Conservation (phyloP, 2,329 filamentous ascomycete species). For the Aspergillus sp. region DNA sequence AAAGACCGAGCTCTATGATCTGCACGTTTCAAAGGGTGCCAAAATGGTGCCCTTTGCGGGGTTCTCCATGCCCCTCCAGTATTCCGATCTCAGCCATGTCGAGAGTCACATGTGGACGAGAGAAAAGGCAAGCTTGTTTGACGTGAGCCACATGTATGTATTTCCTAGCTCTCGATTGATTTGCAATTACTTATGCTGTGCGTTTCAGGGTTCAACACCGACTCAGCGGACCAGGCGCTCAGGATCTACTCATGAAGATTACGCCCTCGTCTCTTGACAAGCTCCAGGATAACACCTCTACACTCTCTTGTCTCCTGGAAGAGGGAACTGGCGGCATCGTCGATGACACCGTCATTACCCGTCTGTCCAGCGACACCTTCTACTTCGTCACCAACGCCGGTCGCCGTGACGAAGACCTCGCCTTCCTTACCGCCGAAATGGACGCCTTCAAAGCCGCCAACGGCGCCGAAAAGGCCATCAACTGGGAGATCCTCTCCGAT, state of each 20-base stretch:
- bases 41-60: slow-evolving; percentile 98
- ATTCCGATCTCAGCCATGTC: slow-evolving; percentile 71
- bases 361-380: slow-evolving; percentile 71
- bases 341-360: slow-evolving; percentile 89
- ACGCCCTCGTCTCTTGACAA: slow-evolving; percentile 72
- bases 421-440: slow-evolving; percentile 72
- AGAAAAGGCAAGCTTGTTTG: slow-evolving; percentile 84
- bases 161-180: background rate
- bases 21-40: slow-evolving; percentile 74
- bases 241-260: slow-evolving; percentile 77
- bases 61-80: slow-evolving; percentile 90
- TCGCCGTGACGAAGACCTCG: slow-evolving; percentile 83
- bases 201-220: slow-evolving; percentile 69
- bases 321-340: slow-evolving; percentile 83
- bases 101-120: slow-evolving; percentile 91
- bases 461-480: slow-evolving; percentile 52
- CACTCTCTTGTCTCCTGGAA: slow-evolving; percentile 80
- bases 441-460: slow-evolving; percentile 57
- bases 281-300: slow-evolving; percentile 68
- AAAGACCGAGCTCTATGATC: slow-evolving; percentile 71
- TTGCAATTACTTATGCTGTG: background rate
- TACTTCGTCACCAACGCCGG: slow-evolving; percentile 96
- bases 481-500: slow-evolving; percentile 69
- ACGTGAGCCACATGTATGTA: slow-evolving; percentile 89
- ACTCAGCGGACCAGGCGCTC: slow-evolving; percentile 76